Evolutionary conservation across 768 basidiomycete species (phyloP), one percentile per base, ranked within the genome.

Genomic region (Mycena albidolilacea): DNA sequence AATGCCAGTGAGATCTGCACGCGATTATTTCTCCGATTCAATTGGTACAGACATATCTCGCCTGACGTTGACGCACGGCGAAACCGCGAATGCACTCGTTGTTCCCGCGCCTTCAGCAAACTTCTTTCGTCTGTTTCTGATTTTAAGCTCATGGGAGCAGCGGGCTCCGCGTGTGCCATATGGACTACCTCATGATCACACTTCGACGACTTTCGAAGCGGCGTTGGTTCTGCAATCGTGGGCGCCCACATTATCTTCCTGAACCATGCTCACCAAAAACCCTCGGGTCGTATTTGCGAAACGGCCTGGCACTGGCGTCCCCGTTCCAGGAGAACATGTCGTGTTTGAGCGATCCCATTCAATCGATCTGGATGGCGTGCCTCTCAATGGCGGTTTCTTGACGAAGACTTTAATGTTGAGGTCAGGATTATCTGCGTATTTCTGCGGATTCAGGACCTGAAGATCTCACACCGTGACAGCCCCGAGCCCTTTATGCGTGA

Each of bases 361-460:
- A 44, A 86, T 87, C 70, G 85, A 87, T 69, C 66, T 84, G 15
- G 84, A 85, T 23, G 77, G 69, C 30, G 80, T 81, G 3, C 77
- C 80, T 5, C 75, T 84, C 61, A 76, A 82, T 12, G 80, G 82
- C 0, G 82, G 82, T 0, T 73, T 82, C 48, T 72, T 87, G 41
- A 72, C 84, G 66, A 86, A 85, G 78, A 81, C 81, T 0, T 77
- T 86, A 23, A 77, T 79, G 21, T 62, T 87, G 46, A 82, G 81
- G 76, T 77, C 12, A 12, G 75, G 21, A 10, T 48, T 69, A 7
- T 15, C 23, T 19, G 8, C 11, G 19, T 2, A 14, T 17, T 43
- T 66, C 43, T n/a, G 11, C 3, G 12, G 15, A 12, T 38, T 58
- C 14, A 37, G n/a, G 23, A 2, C 38, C 21, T 46, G 30, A 38